Percentiles rank a stretch among this genome's conserved stretches.
Conservation (phyloP, 768 basidiomycete genomes). For the Tylopilus sp. region DNA sequence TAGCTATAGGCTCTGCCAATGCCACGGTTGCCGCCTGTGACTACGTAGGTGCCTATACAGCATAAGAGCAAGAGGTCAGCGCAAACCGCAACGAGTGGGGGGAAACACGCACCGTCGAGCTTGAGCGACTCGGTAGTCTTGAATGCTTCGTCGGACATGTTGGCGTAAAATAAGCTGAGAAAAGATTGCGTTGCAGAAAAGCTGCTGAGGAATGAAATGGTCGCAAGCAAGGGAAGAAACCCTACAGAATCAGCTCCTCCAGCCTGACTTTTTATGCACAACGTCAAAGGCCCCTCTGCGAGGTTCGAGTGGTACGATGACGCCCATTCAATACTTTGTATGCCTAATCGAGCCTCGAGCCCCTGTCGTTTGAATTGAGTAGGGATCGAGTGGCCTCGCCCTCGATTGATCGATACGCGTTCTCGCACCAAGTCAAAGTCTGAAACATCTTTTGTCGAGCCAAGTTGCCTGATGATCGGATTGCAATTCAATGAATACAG, state of each 20-base stretch:
- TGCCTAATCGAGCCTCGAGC: constrained; percentile 2
- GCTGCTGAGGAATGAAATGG: background rate
- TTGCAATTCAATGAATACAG: constrained; percentile 8
- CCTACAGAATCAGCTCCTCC: background rate
- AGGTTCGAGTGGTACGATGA: background rate
- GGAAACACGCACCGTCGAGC: constrained; percentile 10
- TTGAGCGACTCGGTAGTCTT: constrained; percentile 18
- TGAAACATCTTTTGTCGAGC: constrained; percentile 2
- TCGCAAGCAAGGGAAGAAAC: background rate
- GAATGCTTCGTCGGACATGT: constrained; percentile 2
- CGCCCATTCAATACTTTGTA: constrained; percentile 1
- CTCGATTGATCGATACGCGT: background rate
- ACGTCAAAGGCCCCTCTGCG: constrained; percentile 15
- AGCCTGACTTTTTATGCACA: constrained; percentile 10
- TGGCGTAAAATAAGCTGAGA: background rate
- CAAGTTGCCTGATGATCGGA: background rate
- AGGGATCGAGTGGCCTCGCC: constrained; percentile 18
- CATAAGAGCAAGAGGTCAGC: background rate
- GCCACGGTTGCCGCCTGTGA: constrained; percentile 62
- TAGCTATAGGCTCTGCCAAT: constrained; percentile 55
- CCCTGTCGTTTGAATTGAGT: background rate
- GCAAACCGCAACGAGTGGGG: background rate
- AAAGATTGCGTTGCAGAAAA: constrained; percentile 2
- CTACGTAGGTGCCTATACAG: constrained; percentile 42
- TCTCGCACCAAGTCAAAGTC: background rate